Conservation (phyloP, 371 early-diverging fungal species). For the Blakeslea trispora region DNA sequence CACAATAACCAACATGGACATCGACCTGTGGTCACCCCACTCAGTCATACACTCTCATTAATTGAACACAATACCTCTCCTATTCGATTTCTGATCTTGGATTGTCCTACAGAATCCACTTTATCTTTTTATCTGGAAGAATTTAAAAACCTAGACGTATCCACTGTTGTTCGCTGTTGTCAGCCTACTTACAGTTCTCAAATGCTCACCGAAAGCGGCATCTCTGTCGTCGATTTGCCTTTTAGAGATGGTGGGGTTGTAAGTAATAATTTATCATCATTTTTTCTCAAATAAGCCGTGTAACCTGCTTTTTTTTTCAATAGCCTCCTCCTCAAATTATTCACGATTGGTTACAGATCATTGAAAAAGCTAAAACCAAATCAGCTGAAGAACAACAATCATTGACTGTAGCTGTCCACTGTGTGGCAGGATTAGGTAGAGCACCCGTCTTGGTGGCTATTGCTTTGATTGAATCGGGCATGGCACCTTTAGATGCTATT, state of each 20-base stretch:
- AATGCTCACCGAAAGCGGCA: conserved; percentile 61
- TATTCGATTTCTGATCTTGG: conserved; percentile 84
- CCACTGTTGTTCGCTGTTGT: conserved; percentile 82
- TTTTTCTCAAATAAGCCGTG: not conserved
- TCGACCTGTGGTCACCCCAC: conserved; percentile 28
- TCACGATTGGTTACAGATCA: conserved; percentile 72
- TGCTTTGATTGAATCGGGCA: conserved; percentile 81
- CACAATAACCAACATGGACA: not conserved
- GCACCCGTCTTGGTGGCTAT: conserved; percentile 77
- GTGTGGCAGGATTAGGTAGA: conserved; percentile 83
- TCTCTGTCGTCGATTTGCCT: conserved; percentile 43
- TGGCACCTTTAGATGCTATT: conserved; percentile 79
- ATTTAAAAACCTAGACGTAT: conserved; percentile 70
- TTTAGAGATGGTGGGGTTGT: conserved; percentile 67
- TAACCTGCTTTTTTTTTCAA: not conserved
- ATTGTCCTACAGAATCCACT: conserved; percentile 86
- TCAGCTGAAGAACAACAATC: conserved; percentile 25
- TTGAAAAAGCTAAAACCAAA: conserved; percentile 47
- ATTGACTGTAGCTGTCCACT: conserved; percentile 80
- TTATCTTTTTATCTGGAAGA: conserved; percentile 78
- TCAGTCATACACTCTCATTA: conserved; percentile 59
- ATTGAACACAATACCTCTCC: conserved; percentile 33
- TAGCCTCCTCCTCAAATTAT: conserved; percentile 74
- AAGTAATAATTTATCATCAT: conserved; percentile 12
- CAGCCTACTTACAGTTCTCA: conserved; percentile 82